Conservation (phyloP, 2,329 filamentous ascomycete species). For the Thelonectria rubi region DNA sequence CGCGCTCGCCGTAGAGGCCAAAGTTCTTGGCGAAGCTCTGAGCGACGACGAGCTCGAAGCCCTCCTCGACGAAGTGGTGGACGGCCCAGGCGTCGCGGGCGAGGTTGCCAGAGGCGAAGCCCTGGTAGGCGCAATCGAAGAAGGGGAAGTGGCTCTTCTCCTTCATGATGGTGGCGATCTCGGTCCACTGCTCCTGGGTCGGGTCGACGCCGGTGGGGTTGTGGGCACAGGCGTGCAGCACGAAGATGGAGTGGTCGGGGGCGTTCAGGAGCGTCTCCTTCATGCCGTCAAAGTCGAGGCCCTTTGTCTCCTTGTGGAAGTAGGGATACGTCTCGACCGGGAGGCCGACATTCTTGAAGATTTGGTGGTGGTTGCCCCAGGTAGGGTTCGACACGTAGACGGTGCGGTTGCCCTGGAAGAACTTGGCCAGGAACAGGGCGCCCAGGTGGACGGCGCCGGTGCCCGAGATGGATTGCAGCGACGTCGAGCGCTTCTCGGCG, state of each 20-base stretch:
- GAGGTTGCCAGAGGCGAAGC: conserved; percentile 93
- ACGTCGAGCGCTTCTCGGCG: conserved; percentile 80
- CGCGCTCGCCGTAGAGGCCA: conserved; percentile 94
- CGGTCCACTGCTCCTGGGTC: conserved; percentile 91
- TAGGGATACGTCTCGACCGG: conserved; percentile 88
- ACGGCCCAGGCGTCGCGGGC: conserved; percentile 89
- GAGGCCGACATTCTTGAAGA: conserved; percentile 90
- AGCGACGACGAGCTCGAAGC: conserved; percentile 86
- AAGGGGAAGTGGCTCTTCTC: conserved; percentile 91
- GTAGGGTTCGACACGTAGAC: conserved; percentile 95
- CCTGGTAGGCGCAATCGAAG: conserved; percentile 98
- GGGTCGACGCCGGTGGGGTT: conserved; percentile 98
- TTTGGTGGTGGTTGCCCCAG: conserved; percentile 99
- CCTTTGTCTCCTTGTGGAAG: conserved; percentile 88
- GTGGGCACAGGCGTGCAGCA: conserved; percentile 95
- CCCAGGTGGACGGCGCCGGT: conserved; percentile 95
- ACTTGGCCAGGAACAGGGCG: conserved; percentile 91
- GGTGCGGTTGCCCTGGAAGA: conserved; percentile 79
- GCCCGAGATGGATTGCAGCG: conserved; percentile 94
- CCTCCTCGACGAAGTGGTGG: conserved; percentile 91
- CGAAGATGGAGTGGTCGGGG: conserved; percentile 82
- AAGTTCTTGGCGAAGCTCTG: conserved; percentile 99
- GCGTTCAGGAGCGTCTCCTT: conserved; percentile 74
- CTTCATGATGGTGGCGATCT: conserved; percentile 81
- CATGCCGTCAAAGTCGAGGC: conserved; percentile 93